These are phyloP conservation scores for Boletus rubropictus DNA, from an alignment of 768 basidiomycete genomes.

Conservation along the genomic window DNA sequence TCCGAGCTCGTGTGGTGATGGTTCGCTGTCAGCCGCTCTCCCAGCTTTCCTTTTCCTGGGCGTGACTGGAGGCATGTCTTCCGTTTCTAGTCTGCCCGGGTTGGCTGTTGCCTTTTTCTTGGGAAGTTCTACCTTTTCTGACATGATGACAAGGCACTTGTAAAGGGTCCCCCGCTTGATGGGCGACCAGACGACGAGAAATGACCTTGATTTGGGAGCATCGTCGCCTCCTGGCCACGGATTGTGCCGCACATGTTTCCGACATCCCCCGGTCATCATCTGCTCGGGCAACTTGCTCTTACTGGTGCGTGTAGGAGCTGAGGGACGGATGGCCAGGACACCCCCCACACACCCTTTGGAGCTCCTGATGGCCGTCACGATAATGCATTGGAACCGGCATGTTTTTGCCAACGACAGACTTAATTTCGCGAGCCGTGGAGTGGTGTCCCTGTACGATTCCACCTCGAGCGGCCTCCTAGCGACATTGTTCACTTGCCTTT, in stretches of 20 bases:
- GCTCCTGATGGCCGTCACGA: no score
- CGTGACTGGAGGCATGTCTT: slow-evolving; percentile 11
- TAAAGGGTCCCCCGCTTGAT: slow-evolving; percentile 6
- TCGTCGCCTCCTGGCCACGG: slow-evolving; percentile 9
- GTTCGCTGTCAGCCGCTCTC: slow-evolving; percentile 9
- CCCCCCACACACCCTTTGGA: not conserved
- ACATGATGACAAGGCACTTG: slow-evolving; percentile 20
- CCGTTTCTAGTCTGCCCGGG: slow-evolving; percentile 11
- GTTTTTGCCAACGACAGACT: not conserved
- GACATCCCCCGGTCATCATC: not conserved
- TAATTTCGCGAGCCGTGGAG: no score
- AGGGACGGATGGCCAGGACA: not conserved
- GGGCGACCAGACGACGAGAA: slow-evolving; percentile 10
- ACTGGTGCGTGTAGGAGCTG: not conserved
- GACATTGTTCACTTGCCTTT: no score
- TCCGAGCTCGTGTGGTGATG: slow-evolving; percentile 10
- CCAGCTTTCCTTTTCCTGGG: slow-evolving; percentile 28
- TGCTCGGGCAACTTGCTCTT: not conserved
- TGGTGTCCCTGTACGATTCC: no score
- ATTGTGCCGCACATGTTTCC: slow-evolving; percentile 16
- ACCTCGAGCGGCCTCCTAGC: no score
- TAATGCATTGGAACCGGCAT: no score
- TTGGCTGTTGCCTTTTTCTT: slow-evolving; percentile 21
- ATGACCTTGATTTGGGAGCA: slow-evolving; percentile 26
- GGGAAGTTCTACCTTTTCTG: slow-evolving; percentile 20